Evolutionary conservation across 768 basidiomycete genomes (phyloP).

Genomic region (Russula abietina): DNA sequence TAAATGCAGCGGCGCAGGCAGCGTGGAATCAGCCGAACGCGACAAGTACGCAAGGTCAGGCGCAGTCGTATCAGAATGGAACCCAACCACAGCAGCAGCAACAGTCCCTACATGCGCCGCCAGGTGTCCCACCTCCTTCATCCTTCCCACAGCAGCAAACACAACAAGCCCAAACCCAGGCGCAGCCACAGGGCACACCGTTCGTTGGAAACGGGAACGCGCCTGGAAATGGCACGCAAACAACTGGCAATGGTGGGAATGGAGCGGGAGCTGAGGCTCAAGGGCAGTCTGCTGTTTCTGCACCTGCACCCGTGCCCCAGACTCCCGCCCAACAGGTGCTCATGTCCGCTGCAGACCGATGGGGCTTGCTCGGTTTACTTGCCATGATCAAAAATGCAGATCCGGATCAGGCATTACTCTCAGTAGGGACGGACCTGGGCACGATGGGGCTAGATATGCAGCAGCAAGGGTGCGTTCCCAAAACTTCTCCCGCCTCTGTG

Average conservation of each 20-base stretch:
- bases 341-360: slow-evolving; percentile 26
- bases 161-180: slow-evolving; percentile 28
- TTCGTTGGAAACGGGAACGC: slow-evolving; percentile 24
- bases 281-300: slow-evolving; percentile 14
- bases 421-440: slow-evolving; percentile 82
- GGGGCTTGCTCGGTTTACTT: slow-evolving; percentile 54
- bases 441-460: slow-evolving; percentile 86
- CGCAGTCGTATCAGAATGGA: slow-evolving; percentile 40
- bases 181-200: slow-evolving; percentile 12
- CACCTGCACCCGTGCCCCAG: slow-evolving; percentile 34
- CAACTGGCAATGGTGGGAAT: slow-evolving; percentile 25
- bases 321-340: slow-evolving; percentile 27
- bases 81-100: slow-evolving; percentile 36
- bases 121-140: slow-evolving; percentile 40
- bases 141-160: slow-evolving; percentile 35
- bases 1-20: slow-evolving; percentile 54
- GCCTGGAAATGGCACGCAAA: slow-evolving; percentile 15
- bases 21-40: slow-evolving; percentile 60
- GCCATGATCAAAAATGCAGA: slow-evolving; percentile 81
- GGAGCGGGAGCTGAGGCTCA: slow-evolving; percentile 19
- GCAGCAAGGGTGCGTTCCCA: slow-evolving; percentile 60
- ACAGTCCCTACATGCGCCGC: slow-evolving; percentile 51
- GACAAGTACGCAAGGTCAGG: slow-evolving; percentile 35
- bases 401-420: slow-evolving; percentile 68
- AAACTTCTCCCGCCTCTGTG: too few species aligned